Evolutionary conservation across 345 rosid species (phyloP), one percentile per base, ranked within the genome.

Genomic region (Populus pruinosa): DNA sequence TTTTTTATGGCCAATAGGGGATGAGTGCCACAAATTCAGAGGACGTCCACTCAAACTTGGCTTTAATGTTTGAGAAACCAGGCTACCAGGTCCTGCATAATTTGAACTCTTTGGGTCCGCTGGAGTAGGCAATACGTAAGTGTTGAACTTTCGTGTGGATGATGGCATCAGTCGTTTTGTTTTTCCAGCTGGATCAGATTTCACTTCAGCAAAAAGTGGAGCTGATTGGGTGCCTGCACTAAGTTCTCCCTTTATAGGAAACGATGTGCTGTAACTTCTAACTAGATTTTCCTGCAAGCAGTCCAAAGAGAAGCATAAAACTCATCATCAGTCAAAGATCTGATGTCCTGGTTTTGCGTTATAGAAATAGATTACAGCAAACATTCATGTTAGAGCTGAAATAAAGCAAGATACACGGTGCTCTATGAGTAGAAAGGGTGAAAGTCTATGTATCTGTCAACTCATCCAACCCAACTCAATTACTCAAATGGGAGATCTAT

Each of bases 241-340:
- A 59, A 33, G 70, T 33, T 90, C 80, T 66, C 79, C 77, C 79
- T 78, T 84, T 29, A 39, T 78, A 31, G 91, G 84, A 85, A 77
- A 79, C 5, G 87, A 85, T 63, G 77, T 86, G 71, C 89, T 65
- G 71, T 72, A 83, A 76, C 65, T 78, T 77, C 61, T 77, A 63
- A 79, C 81, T 38, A 62, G 63, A 81, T 79, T 84, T 83, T 85
- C 96, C 98, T 91, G 93, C 86, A 72, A 61, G 74, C n/a, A 63
- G n/a, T 43, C n/a, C 29, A 70, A 79, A 55, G 31, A 62, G 21
- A 67, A 66, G n/a, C 36, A 41, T 56, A 63, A 78, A 79, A 44
- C 68, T 47, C 55, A 72, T 31, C 50, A 70, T 16, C 25, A 63
- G 69, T 18, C 70, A 73, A 72, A 76, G 20, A 67, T 80, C 50